Evolutionary conservation across 176 grass and related monocot genomes (phyloP).

Genomic region (Tillandsia leiboldiana): DNA sequence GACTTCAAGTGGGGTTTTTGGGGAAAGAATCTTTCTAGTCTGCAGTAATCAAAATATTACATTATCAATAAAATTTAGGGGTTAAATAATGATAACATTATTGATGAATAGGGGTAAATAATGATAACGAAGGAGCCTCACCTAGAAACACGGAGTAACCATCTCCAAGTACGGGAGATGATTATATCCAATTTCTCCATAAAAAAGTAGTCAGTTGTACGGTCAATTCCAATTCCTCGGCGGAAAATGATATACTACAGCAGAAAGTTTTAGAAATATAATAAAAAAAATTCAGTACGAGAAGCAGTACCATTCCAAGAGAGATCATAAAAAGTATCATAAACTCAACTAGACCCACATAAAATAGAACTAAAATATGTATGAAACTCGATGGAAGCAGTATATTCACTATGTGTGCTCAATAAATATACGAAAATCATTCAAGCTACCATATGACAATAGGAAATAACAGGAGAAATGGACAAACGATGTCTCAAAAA

Average conservation of each 20-base stretch:
- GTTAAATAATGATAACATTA: background rate
- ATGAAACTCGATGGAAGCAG: too few species aligned
- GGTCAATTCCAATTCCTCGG: slow-evolving; percentile 72
- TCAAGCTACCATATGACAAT: background rate
- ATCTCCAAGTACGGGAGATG: slow-evolving; percentile 63
- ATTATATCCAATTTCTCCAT: slow-evolving; percentile 92
- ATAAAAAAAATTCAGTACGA: background rate
- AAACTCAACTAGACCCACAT: background rate
- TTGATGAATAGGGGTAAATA: background rate
- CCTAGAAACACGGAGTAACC: slow-evolving; percentile 62
- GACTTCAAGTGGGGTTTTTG: slow-evolving; percentile 22
- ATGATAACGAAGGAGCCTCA: slow-evolving; percentile 13
- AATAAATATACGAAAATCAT: background rate
- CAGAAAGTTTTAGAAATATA: slow-evolving; percentile 2
- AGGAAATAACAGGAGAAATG: background rate
- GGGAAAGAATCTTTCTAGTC: slow-evolving; percentile 54
- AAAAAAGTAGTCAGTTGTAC: slow-evolving; percentile 68
- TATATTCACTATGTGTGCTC: background rate
- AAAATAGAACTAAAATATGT: too few species aligned
- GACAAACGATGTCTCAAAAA: background rate
- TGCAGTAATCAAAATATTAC: slow-evolving; percentile 11
- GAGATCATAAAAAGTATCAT: background rate
- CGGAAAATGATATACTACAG: slow-evolving; percentile 83
- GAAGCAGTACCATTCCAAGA: background rate
- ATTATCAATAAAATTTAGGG: background rate